A percentile compares a stretch with the other conserved stretches of the same genome.
These are phyloP conservation scores for Amauroascus verrucosus DNA, from an alignment of 2,329 filamentous ascomycete genomes.

Conservation along the genomic window DNA sequence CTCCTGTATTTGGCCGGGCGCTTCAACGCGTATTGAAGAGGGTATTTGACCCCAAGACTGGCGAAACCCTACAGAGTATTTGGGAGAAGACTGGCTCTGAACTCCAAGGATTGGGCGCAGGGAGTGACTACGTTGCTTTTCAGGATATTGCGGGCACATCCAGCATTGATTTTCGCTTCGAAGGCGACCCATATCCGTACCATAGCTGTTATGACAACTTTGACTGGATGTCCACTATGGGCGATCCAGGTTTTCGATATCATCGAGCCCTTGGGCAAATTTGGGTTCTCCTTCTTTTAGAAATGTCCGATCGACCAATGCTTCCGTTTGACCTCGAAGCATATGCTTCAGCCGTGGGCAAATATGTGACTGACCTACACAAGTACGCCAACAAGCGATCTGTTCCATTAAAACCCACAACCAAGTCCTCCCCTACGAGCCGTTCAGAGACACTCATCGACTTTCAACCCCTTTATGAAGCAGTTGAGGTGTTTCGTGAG, in stretches of 20 bases:
- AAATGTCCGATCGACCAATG: slow-evolving; percentile 70
- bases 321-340: slow-evolving; percentile 68
- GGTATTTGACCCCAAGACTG: slow-evolving; percentile 59
- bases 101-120: slow-evolving; percentile 60
- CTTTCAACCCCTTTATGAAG: slow-evolving; percentile 52
- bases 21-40: slow-evolving; percentile 64
- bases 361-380: slow-evolving; percentile 58
- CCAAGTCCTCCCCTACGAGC: slow-evolving; percentile 13
- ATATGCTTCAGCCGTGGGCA: slow-evolving; percentile 57
- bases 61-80: slow-evolving; percentile 60
- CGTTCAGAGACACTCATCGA: slow-evolving; percentile 35
- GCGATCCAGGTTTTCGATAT: slow-evolving; percentile 74
- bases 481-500: slow-evolving; percentile 50
- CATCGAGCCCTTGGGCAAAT: slow-evolving; percentile 71
- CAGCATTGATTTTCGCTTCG: slow-evolving; percentile 74
- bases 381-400: slow-evolving; percentile 52
- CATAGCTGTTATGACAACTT: slow-evolving; percentile 85
- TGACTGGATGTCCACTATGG: slow-evolving; percentile 68
- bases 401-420: slow-evolving; percentile 23
- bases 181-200: slow-evolving; percentile 56
- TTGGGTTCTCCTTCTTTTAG: slow-evolving; percentile 70
- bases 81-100: slow-evolving; percentile 57
- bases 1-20: slow-evolving; percentile 65
- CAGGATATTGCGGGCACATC: slow-evolving; percentile 84
- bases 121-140: slow-evolving; percentile 79